A percentile compares a stretch with the other conserved stretches of the same genome.
Conservation (phyloP, 2,329 filamentous ascomycete species). For the Magnaporthiopsis rhizophila region DNA sequence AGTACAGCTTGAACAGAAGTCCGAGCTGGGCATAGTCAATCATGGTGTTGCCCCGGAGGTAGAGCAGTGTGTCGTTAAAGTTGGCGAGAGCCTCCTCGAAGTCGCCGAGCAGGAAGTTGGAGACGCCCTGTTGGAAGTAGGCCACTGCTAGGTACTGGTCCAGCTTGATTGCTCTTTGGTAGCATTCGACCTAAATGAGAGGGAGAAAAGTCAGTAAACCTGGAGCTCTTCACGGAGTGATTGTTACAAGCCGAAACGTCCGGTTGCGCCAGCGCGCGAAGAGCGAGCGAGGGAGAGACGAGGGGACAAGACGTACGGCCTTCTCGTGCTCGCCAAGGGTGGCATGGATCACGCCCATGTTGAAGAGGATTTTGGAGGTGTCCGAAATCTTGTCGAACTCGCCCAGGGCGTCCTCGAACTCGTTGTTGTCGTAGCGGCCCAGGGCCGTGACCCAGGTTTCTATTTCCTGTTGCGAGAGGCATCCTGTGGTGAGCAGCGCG, state of each 20-base stretch:
- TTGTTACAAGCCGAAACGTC: background rate
- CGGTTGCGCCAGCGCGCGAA: background rate
- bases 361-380: constrained; percentile 97
- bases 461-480: constrained; percentile 64
- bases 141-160: constrained; percentile 96
- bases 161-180: constrained; percentile 80
- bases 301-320: constrained; percentile 56
- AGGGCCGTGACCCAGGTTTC: constrained; percentile 96
- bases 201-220: constrained; percentile 12
- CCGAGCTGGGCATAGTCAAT: constrained; percentile 98
- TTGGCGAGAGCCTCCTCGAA: constrained; percentile 96
- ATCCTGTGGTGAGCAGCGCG: background rate
- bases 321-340: constrained; percentile 93
- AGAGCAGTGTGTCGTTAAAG: constrained; percentile 95
- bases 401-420: constrained; percentile 82
- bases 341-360: constrained; percentile 95
- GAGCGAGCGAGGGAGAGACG: constrained; percentile 10
- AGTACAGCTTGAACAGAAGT: constrained; percentile 91
- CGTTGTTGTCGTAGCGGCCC: constrained; percentile 88
- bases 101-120: constrained; percentile 93
- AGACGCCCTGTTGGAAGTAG: constrained; percentile 97
- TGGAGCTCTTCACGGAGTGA: no score
- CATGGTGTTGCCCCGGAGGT: constrained; percentile 89
- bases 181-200: constrained; percentile 71
- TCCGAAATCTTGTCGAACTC: constrained; percentile 84